Base-by-base conservation (phyloP, 1,139 yeast genomes). In the Wickerhamomyces sp. region DNA sequence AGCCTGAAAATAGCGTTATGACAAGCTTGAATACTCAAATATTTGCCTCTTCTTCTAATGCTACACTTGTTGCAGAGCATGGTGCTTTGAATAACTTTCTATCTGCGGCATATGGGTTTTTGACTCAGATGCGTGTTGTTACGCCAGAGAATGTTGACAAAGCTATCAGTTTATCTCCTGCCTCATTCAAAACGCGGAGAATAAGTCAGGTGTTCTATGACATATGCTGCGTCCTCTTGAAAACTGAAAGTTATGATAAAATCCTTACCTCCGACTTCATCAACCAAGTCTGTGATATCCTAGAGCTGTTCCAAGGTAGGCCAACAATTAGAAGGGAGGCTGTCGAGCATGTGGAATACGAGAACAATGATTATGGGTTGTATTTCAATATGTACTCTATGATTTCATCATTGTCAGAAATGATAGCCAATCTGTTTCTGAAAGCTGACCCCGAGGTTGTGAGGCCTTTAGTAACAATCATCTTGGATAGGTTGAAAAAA, bases 201-300 rank as follows among this genome's bases (percentile, higher is more conserved):
- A 84, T 94, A 76, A 88, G 93, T 23, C 95, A 89, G 56, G 75
- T 89, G 2, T 84, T 91, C 58, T 84, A 85, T 51, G 99, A 93
- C 62, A 70, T 90, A 46, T 88, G 93, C 37, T 87, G 86, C 56
- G 73, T 90, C 30, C 67, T 91, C 48, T 79, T 85, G 44, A 73
- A 95, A 50, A 86, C 87, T 46, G 75, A 79, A 11, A 76, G 78
- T 34, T 73, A 79, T 3, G 67, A 68, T 34, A 58, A 67, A 3
- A 72, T 81, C 3, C 65, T 75, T 65, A 50, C 56, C 27, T 45
- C 49, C 6, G 45, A 57, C 11, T 67, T 69, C 26, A 62, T 78
- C 23, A 57, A 66, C 2, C 79, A 70, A 56, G 76, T 82, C 4
- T 79, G 83, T 51, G 93, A 81, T 59, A 77, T 83, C 44, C 64